Conservation (phyloP, 305 asterid species). For the Fraxinus sp. region DNA sequence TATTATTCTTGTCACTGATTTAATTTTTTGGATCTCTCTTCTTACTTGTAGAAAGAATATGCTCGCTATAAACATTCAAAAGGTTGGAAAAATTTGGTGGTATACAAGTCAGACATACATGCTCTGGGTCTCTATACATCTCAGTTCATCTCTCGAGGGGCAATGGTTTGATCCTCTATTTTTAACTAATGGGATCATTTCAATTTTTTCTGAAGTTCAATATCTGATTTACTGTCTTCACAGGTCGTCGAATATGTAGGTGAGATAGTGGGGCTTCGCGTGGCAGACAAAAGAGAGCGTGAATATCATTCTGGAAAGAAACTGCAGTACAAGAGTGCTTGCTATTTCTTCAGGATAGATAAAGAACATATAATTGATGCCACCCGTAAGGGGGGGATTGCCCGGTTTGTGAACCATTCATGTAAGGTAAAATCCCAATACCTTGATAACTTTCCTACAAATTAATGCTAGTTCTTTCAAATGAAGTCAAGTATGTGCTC, state of each 20-base stretch:
- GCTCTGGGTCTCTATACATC: slow-evolving; percentile 77
- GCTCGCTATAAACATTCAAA: slow-evolving; percentile 57
- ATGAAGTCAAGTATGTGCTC: background rate
- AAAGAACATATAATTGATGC: slow-evolving; percentile 68
- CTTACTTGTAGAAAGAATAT: slow-evolving; percentile 53
- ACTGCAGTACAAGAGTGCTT: slow-evolving; percentile 64
- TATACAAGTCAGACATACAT: slow-evolving; percentile 69
- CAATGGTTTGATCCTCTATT: slow-evolving; percentile 47
- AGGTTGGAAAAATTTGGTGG: slow-evolving; percentile 64
- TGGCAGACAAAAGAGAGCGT: slow-evolving; percentile 63
- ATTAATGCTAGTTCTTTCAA: background rate
- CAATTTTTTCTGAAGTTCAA: slow-evolving; percentile 1
- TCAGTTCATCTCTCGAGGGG: slow-evolving; percentile 51
- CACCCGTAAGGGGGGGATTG: slow-evolving; percentile 76
- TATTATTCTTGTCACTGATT: slow-evolving; percentile 13
- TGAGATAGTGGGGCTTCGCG: slow-evolving; percentile 65
- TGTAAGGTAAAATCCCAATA: slow-evolving; percentile 42
- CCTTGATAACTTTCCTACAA: background rate
- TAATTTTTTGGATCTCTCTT: slow-evolving; percentile 19
- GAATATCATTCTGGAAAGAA: slow-evolving; percentile 70
- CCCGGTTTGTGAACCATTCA: slow-evolving; percentile 74
- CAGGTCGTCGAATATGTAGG: slow-evolving; percentile 76
- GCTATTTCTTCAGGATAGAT: slow-evolving; percentile 67
- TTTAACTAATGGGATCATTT: slow-evolving; percentile 16
- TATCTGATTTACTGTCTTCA: slow-evolving; percentile 9